These are phyloP conservation scores for Cronartium quercuum DNA, from an alignment of 1,284 basidiomycete genomes.

Conservation along the genomic window DNA sequence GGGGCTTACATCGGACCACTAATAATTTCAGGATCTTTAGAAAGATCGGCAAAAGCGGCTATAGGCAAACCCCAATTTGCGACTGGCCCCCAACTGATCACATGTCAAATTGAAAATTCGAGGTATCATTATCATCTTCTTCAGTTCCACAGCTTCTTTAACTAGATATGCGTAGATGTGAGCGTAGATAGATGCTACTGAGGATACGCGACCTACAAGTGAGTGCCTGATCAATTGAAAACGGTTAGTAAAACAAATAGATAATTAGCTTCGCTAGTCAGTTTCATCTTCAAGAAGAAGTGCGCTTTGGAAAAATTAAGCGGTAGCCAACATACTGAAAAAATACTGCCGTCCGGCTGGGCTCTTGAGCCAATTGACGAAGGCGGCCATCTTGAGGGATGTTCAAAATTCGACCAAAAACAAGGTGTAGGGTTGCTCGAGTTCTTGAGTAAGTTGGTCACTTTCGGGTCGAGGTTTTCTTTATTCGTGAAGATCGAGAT, in stretches of 20 bases:
- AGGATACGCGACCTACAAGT: constrained; percentile 92
- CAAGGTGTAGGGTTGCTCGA: no score
- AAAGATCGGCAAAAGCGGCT: constrained; percentile 74
- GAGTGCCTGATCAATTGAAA: constrained; percentile 63
- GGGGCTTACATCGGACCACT: constrained; percentile 70
- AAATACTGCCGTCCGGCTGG: constrained; percentile 86
- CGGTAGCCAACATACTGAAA: constrained; percentile 63
- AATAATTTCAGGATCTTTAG: constrained; percentile 88
- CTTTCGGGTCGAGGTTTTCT: no score
- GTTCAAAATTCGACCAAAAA: no score
- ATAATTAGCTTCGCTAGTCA: constrained; percentile 1
- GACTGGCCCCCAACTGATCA: constrained; percentile 55
- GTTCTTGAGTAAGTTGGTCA: no score
- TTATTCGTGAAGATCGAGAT: no score
- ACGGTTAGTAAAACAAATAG: constrained; percentile 40
- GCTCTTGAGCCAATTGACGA: constrained; percentile 51
- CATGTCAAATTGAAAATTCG: neutral
- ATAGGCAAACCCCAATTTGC: constrained; percentile 96
- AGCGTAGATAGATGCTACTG: neutral
- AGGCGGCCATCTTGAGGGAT: constrained; percentile 12
- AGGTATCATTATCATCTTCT: no score
- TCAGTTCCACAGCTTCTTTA: neutral
- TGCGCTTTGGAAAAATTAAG: neutral
- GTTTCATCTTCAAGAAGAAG: neutral
- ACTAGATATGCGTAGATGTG: neutral